Base-by-base conservation (phyloP, 73 alveolate genomes). In the Blepharisma japonicum region DNA sequence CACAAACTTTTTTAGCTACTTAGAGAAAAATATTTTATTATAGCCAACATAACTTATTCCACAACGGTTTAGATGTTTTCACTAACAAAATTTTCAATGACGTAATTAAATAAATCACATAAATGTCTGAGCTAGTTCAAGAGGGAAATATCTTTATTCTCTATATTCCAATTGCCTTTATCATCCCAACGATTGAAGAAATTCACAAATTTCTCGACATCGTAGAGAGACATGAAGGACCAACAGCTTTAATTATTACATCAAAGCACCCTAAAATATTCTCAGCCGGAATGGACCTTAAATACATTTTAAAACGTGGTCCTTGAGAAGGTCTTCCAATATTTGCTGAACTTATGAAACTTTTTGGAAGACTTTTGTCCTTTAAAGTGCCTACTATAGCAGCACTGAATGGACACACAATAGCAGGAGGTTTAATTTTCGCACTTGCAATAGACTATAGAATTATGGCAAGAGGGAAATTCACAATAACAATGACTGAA, bases 351-450 rank as follows among this genome's bases (percentile, higher is more conserved):
- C 46, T 61, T 11, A 61, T 61, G 61, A 20, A 56, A n/a, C 77
- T 86, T 27, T 55, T 42, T 21, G 89, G 86, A 23, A 32, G 94
- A 1, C 70, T 87, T 9, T 56, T 83, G 54, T 77, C 77, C 5
- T 79, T 79, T 56, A 77, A 77, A 6, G 61, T 71, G 8, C 91
- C 91, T 18, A 88, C 95, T 0, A 70, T 88, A 68, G 78, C 95
- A 6, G 78, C 78, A 51, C 56, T 88, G 6, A 84, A 79, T 55
- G 95, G 95, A 6, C 95, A 88, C 51, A 83, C 84, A 2, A 80
- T 70, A 46, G 95, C 95, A 0, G 95, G 91, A 1, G 95, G 95
- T 5, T 55, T 79, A 55, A 47, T 83, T 47, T 42, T 88, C 6
- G 91, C 95, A 5, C 18, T 88, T 46, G 83, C 89, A 5, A 84